These are phyloP conservation scores for Allium fistulosum DNA, from an alignment of 106 monocot species.

Conservation along the genomic window DNA sequence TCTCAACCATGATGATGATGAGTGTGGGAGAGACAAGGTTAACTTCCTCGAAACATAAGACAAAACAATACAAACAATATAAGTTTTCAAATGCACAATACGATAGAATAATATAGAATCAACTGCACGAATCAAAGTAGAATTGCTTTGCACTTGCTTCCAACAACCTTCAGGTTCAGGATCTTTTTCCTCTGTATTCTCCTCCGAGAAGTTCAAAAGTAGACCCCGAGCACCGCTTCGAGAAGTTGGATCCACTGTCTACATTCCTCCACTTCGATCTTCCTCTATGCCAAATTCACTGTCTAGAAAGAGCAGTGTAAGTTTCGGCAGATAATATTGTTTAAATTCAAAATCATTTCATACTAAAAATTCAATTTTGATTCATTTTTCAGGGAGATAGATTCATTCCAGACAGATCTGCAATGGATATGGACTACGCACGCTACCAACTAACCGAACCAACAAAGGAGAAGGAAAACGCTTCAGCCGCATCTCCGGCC, in stretches of 20 bases:
- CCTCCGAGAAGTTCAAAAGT: constrained; percentile 1
- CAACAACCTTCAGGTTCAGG: too few species aligned
- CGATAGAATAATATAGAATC: too few species aligned
- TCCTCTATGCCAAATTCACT: constrained; percentile 7
- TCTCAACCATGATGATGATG: too few species aligned
- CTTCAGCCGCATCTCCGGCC: constrained; percentile 17
- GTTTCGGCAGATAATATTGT: background rate
- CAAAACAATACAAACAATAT: too few species aligned
- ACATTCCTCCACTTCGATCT: constrained; percentile 36
- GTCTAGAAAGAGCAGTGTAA: constrained; percentile 29
- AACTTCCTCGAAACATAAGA: too few species aligned
- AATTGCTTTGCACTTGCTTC: too few species aligned
- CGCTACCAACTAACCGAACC: constrained; percentile 38
- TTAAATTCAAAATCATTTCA: background rate
- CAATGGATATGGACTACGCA: constrained; percentile 59
- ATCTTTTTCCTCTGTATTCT: constrained; percentile 3
- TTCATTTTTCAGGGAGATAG: constrained; percentile 28
- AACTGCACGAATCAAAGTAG: too few species aligned
- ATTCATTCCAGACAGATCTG: constrained; percentile 61
- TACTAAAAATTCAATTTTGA: background rate
- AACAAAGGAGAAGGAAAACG: constrained; percentile 37
- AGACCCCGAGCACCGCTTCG: constrained; percentile 5
- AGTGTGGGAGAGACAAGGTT: too few species aligned
- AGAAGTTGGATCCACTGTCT: constrained; percentile 23
- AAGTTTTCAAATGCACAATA: too few species aligned